Evolutionary conservation across 129 eudicot genomes (phyloP).

Genomic region (Scalesia atractyloides): DNA sequence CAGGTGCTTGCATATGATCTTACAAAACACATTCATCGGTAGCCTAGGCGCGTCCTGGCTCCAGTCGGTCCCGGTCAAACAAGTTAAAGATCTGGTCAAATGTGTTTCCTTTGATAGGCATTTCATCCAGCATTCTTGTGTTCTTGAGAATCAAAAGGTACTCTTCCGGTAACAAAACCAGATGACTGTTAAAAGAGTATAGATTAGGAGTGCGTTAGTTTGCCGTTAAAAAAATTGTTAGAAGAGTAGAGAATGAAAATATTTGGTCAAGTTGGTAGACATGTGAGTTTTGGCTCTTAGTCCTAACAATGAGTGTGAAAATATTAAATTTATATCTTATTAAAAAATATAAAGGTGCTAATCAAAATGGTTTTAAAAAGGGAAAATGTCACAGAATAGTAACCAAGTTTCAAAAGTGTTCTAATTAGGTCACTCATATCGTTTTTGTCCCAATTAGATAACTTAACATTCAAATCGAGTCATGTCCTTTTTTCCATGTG

Average conservation of each 20-base stretch:
- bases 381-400: no score
- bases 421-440: no score
- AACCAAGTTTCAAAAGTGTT: no score
- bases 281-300: neutral
- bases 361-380: neutral
- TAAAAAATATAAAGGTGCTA: neutral
- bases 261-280: neutral
- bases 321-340: neutral
- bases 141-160: conserved; percentile 75
- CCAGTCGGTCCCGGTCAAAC: conserved; percentile 42
- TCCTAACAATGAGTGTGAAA: neutral
- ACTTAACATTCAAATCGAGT: no score
- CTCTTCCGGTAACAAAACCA: conserved; percentile 34
- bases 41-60: conserved; percentile 89
- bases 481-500: no score
- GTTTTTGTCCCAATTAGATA: no score
- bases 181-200: neutral
- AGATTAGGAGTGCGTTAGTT: no score
- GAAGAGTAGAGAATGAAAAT: no score
- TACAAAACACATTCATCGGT: conserved; percentile 88
- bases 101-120: conserved; percentile 68
- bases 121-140: conserved; percentile 65
- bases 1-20: conserved; percentile 91
- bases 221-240: no score
- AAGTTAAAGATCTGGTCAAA: conserved; percentile 77